These are phyloP conservation scores for Eucalyptus polyanthemos DNA, from an alignment of 345 rosid genomes.

Conservation along the genomic window DNA sequence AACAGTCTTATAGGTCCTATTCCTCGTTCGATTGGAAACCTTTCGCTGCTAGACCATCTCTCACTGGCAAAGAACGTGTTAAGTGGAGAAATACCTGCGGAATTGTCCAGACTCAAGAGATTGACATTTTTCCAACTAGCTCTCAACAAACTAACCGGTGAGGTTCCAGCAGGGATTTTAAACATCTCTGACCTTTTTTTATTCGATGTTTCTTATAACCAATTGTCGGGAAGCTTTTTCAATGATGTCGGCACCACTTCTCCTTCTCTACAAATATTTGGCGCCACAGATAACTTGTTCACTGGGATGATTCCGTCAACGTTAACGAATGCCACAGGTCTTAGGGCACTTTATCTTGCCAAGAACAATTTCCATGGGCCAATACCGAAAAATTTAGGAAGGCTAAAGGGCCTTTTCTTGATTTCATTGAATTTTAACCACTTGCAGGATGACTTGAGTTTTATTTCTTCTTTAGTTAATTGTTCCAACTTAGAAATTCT, in stretches of 20 bases:
- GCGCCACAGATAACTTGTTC: rapidly evolving
- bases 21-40: not conserved
- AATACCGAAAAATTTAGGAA: not conserved
- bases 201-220: not conserved
- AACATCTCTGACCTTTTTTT: not conserved
- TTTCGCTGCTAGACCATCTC: not conserved
- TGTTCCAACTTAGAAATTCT: not conserved
- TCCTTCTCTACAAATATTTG: not conserved
- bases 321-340: not conserved
- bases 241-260: not conserved
- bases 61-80: rapidly evolving
- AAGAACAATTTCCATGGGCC: not conserved
- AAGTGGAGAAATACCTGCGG: not conserved
- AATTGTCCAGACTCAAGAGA: not conserved
- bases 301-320: not conserved
- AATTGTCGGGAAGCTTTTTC: too few species aligned
- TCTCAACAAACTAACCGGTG: not conserved
- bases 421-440: rapidly evolving
- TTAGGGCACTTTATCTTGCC: rapidly evolving
- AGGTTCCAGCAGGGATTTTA: not conserved
- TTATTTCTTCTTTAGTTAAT: not conserved
- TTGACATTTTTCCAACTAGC: not conserved
- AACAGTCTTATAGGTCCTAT: not conserved
- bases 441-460: not conserved
- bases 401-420: not conserved